Evolutionary conservation across 768 basidiomycete species (phyloP).

Genomic region (Mrakia blollopis): DNA sequence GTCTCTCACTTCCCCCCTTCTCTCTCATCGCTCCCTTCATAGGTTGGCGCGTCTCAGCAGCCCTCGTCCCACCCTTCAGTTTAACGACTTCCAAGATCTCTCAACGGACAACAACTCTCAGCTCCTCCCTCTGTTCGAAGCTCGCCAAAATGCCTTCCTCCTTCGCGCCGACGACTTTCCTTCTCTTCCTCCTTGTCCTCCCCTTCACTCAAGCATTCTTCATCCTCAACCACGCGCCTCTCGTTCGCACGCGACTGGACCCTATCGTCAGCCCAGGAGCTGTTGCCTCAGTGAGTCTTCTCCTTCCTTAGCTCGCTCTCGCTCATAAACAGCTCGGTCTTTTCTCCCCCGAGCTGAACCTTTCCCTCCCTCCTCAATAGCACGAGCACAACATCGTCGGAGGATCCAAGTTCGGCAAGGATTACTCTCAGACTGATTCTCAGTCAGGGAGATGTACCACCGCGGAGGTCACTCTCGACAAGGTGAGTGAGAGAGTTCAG

Average conservation of each 20-base stretch:
- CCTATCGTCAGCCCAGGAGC: slow-evolving; percentile 35
- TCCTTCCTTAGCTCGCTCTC: no score
- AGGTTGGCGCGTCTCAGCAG: no score
- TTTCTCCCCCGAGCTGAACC: not conserved
- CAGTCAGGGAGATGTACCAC: slow-evolving; percentile 43
- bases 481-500: slow-evolving; percentile 26
- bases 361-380: not conserved
- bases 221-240: slow-evolving; percentile 18
- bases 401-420: slow-evolving; percentile 43
- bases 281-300: slow-evolving; percentile 29
- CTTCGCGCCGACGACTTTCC: not conserved
- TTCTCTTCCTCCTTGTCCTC: not conserved
- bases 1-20: no score
- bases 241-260: slow-evolving; percentile 33
- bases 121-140: not conserved
- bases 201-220: slow-evolving; percentile 7
- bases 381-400: slow-evolving; percentile 45
- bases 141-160: not conserved
- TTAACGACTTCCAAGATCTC: no score
- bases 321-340: no score
- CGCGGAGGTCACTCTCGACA: slow-evolving; percentile 43
- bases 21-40: no score
- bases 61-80: no score
- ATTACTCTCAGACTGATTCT: slow-evolving; percentile 40
- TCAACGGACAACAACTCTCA: not conserved